Percentiles rank a stretch among this genome's conserved stretches.
These are phyloP conservation scores for Pseudocercospora cruenta DNA, from an alignment of 2,329 filamentous ascomycete genomes.

Conservation along the genomic window DNA sequence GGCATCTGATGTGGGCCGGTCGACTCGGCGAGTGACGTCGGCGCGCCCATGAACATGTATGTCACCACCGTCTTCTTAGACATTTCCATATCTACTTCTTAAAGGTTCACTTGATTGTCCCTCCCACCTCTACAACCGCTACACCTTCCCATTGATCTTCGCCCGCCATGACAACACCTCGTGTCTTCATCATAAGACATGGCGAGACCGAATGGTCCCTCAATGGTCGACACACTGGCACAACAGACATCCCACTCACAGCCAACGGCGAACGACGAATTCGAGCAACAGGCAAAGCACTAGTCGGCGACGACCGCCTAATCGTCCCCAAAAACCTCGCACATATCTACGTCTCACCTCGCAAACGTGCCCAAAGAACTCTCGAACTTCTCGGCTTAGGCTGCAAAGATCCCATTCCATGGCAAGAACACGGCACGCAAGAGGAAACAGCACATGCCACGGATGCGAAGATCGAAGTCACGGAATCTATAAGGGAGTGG, in stretches of 20 bases:
- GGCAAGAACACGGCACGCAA: slow-evolving; percentile 49
- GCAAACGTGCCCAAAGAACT: slow-evolving; percentile 82
- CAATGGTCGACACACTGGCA: slow-evolving; percentile 77
- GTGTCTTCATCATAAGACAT: slow-evolving; percentile 68
- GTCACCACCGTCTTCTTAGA: not conserved
- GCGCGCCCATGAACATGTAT: not conserved
- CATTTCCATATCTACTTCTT: not conserved
- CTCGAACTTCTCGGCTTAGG: slow-evolving; percentile 83
- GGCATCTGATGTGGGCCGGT: not conserved
- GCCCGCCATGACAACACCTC: slow-evolving; percentile 46
- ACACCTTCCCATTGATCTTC: not conserved
- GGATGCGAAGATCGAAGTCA: slow-evolving; percentile 52
- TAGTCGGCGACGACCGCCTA: slow-evolving; percentile 81
- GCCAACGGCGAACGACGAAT: slow-evolving; percentile 66
- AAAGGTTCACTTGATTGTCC: not conserved
- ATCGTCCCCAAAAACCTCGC: slow-evolving; percentile 81
- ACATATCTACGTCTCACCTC: slow-evolving; percentile 91
- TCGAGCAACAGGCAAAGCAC: slow-evolving; percentile 72
- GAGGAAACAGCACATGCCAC: slow-evolving; percentile 35
- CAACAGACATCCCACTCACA: slow-evolving; percentile 82
- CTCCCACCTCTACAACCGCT: not conserved
- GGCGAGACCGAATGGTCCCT: slow-evolving; percentile 98
- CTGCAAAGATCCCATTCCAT: slow-evolving; percentile 67
- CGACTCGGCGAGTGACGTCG: not conserved
- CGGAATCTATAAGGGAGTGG: slow-evolving; percentile 62